Percentiles rank a stretch among this genome's conserved stretches.
These are phyloP conservation scores for Globisporangium splendens DNA, from an alignment of 352 stramenopile genomes.

Conservation along the genomic window DNA sequence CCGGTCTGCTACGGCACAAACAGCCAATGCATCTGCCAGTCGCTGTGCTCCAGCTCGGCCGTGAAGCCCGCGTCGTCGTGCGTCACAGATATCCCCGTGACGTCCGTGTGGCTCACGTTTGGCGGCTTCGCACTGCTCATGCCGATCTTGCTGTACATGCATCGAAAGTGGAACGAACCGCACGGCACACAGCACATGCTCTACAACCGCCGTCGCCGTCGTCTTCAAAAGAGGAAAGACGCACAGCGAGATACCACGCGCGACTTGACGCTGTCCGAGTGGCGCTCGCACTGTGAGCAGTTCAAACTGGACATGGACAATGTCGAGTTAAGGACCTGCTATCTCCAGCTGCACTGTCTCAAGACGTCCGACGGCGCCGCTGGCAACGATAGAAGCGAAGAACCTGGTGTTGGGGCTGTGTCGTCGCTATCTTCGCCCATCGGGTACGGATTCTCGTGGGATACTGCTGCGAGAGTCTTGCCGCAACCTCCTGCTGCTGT, in stretches of 20 bases:
- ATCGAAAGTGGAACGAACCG: slow-evolving; percentile 32
- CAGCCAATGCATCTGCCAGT: slow-evolving; percentile 37
- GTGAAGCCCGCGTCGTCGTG: slow-evolving; percentile 9
- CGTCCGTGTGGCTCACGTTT: slow-evolving; percentile 30
- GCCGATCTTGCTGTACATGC: slow-evolving; percentile 36
- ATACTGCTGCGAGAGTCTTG: no score
- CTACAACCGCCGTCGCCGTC: slow-evolving; percentile 5
- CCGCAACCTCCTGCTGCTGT: no score
- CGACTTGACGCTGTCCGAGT: slow-evolving; percentile 26
- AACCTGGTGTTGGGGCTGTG: neutral
- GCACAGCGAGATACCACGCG: slow-evolving; percentile 23
- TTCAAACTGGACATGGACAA: slow-evolving; percentile 26
- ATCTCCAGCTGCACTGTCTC: slow-evolving; percentile 7
- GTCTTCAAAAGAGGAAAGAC: slow-evolving; percentile 12
- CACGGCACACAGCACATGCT: slow-evolving; percentile 17
- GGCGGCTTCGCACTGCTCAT: slow-evolving; percentile 22
- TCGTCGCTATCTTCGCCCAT: no score
- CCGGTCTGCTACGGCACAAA: slow-evolving; percentile 28
- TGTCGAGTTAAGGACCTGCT: slow-evolving; percentile 17
- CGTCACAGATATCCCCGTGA: slow-evolving; percentile 9
- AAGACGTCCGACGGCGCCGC: neutral
- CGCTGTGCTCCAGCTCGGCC: slow-evolving; percentile 33
- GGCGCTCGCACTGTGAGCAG: slow-evolving; percentile 30
- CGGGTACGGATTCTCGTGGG: no score
- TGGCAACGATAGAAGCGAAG: neutral